Percentiles rank a stretch among this genome's conserved stretches.
phyloP scores from a whole-genome alignment of 768 basidiomycete genomes.

The Hericium erinaceus region DNA sequence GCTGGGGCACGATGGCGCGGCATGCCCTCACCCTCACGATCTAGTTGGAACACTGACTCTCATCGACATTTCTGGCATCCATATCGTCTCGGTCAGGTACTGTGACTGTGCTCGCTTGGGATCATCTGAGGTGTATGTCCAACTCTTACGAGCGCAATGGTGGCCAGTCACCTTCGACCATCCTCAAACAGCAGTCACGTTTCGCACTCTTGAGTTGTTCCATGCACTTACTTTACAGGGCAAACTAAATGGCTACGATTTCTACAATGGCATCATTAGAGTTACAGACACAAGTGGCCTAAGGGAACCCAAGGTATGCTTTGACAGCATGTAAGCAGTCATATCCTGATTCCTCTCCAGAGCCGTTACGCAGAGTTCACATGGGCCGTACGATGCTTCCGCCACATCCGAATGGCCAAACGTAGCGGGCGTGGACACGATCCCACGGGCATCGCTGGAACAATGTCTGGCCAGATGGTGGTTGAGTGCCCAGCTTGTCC shows the following conservation, averaged over 20 bases:
- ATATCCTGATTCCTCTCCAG: neutral
- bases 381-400: neutral
- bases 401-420: neutral
- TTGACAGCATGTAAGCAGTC: neutral
- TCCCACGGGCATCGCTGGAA: neutral
- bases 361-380: conserved; percentile 1
- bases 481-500: conserved; percentile 2
- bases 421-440: conserved; percentile 1
- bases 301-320: neutral
- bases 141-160: conserved; percentile 2
- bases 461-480: neutral
- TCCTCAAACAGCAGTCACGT: conserved; percentile 9
- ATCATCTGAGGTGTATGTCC: neutral
- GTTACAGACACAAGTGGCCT: conserved; percentile 7
- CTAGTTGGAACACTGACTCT: neutral
- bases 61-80: neutral
- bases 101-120: neutral
- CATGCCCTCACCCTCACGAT: neutral
- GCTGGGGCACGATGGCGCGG: neutral
- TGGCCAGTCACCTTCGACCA: conserved; percentile 13
- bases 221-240: conserved; percentile 7
- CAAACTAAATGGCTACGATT: conserved; percentile 11
- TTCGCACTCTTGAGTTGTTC: conserved; percentile 8
- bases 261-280: conserved; percentile 4
- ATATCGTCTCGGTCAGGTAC: neutral